These are phyloP conservation scores for Anisodus acutangulus DNA, from an alignment of 257 asterid genomes.

Conservation along the genomic window DNA sequence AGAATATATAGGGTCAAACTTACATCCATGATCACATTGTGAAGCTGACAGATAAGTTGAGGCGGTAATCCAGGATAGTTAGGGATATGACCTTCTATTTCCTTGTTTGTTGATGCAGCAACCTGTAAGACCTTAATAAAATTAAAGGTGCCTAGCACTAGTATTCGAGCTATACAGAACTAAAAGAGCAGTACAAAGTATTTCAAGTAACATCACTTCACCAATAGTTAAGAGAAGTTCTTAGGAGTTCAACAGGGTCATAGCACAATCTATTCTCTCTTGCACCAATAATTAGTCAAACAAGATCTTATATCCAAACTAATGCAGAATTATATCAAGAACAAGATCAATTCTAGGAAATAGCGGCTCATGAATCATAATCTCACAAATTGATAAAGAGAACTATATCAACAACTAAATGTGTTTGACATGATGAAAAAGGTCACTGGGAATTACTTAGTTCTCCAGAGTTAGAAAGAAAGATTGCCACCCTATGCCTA, in stretches of 20 bases:
- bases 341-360: slow-evolving; percentile 5
- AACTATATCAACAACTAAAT: background rate
- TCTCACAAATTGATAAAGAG: background rate
- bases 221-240: background rate
- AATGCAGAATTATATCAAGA: background rate
- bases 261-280: background rate
- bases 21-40: slow-evolving; percentile 96
- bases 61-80: slow-evolving; percentile 92
- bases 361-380: background rate
- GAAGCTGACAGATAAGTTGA: slow-evolving; percentile 93
- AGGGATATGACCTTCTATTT: slow-evolving; percentile 74
- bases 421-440: background rate
- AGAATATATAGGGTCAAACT: slow-evolving; percentile 25
- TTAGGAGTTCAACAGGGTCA: background rate
- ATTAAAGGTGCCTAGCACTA: slow-evolving; percentile 23
- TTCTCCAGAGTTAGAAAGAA: slow-evolving; percentile 16
- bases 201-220: background rate
- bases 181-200: background rate
- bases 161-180: background rate
- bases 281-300: background rate
- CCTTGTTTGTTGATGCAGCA: slow-evolving; percentile 95
- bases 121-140: slow-evolving; percentile 53
- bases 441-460: background rate
- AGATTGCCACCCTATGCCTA: background rate
- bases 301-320: background rate